Evolutionary conservation across 352 stramenopile species (phyloP).

Genomic region (Halophytophthora batemanensis): DNA sequence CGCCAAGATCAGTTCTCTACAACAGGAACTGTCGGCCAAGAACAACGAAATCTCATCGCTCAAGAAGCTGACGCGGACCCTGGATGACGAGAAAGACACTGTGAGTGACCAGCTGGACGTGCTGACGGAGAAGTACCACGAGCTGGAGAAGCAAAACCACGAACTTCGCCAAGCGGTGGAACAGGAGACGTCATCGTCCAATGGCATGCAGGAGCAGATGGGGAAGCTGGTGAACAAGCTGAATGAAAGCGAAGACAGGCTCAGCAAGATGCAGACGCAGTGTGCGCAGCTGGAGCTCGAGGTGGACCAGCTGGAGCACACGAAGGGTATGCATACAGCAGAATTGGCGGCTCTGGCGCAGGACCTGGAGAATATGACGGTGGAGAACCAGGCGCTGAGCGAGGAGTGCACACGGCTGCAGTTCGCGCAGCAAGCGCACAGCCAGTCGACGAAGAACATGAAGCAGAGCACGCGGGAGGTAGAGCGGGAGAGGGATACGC

Average conservation of each 20-base stretch:
- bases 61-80: constrained; percentile 62
- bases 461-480: constrained; percentile 57
- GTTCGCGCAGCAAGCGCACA: constrained; percentile 44
- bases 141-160: constrained; percentile 47
- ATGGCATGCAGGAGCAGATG: constrained; percentile 59
- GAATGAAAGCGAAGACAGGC: constrained; percentile 45
- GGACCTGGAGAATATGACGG: constrained; percentile 86
- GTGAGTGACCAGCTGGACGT: constrained; percentile 66
- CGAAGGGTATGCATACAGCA: constrained; percentile 62
- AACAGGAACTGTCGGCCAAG: constrained; percentile 41
- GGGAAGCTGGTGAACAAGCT: constrained; percentile 55
- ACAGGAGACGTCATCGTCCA: constrained; percentile 27
- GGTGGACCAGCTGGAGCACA: constrained; percentile 49
- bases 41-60: constrained; percentile 52
- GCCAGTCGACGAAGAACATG: constrained; percentile 47
- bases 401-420: constrained; percentile 74
- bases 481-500: constrained; percentile 61
- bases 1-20: constrained; percentile 36
- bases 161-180: constrained; percentile 37
- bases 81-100: constrained; percentile 74
- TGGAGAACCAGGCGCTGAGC: constrained; percentile 84
- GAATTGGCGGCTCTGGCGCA: constrained; percentile 65
- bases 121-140: constrained; percentile 70
- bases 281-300: constrained; percentile 49
- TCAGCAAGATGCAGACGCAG: constrained; percentile 36